Percentiles rank a stretch among this genome's conserved stretches.
These are phyloP conservation scores for Scenedesmus sp. DNA, from an alignment of 163 green algal genomes.

Conservation along the genomic window DNA sequence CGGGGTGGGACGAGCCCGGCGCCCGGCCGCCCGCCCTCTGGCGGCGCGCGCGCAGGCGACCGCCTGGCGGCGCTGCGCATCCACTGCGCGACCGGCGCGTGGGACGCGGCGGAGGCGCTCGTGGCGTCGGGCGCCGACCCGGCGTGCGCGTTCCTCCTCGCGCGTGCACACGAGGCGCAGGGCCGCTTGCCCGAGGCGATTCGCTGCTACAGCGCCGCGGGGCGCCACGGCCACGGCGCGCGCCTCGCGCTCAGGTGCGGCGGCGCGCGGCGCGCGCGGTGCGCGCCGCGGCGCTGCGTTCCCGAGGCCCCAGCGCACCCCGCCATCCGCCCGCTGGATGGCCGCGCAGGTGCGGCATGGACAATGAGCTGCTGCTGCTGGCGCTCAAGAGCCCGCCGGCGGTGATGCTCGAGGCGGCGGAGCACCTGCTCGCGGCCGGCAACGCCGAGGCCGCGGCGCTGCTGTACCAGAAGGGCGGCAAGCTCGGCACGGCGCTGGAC, in stretches of 20 bases:
- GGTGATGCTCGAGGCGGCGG: slow-evolving; percentile 72
- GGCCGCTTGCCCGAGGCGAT: slow-evolving; percentile 68
- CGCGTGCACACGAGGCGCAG: slow-evolving; percentile 72
- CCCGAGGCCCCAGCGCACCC: no score
- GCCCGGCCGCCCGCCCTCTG: no score
- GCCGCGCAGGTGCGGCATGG: slow-evolving; percentile 55
- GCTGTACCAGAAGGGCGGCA: slow-evolving; percentile 74
- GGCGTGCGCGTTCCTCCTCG: slow-evolving; percentile 81
- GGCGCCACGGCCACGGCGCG: slow-evolving; percentile 72
- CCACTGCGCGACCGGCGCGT: slow-evolving; percentile 66
- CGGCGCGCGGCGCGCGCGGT: background rate
- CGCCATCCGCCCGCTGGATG: background rate
- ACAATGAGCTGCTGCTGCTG: slow-evolving; percentile 75
- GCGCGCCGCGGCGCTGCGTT: no score
- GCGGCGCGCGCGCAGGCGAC: slow-evolving; percentile 48
- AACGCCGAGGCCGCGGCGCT: slow-evolving; percentile 62
- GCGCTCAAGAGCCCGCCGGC: slow-evolving; percentile 61
- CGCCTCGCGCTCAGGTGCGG: slow-evolving; percentile 72
- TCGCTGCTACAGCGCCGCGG: slow-evolving; percentile 57
- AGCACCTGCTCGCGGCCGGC: slow-evolving; percentile 67
- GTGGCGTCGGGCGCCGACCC: slow-evolving; percentile 55
- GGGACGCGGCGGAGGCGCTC: slow-evolving; percentile 55
- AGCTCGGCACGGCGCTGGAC: slow-evolving; percentile 71
- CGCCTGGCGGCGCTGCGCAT: slow-evolving; percentile 68
- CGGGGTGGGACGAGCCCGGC: no score